phyloP scores from a whole-genome alignment of 306 rosid genomes.

The Inga oerstediana region DNA sequence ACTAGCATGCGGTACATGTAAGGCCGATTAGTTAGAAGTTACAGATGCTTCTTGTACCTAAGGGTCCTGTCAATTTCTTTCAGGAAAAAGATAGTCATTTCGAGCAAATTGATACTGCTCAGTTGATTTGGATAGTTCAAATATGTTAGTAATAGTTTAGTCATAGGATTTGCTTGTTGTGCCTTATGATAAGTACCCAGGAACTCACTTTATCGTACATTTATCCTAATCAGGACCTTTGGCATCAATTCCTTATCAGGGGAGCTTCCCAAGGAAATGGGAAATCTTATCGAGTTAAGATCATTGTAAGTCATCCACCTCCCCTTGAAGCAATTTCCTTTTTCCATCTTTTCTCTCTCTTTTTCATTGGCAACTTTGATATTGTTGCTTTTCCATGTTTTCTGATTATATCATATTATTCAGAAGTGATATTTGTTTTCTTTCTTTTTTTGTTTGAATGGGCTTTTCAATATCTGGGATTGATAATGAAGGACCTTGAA shows the following conservation, averaged over 20 bases:
- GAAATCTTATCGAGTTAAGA: constrained; percentile 51
- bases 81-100: background rate
- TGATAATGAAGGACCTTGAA: background rate
- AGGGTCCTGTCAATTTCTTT: background rate
- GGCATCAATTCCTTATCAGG: constrained; percentile 75
- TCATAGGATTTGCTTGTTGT: background rate
- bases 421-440: background rate
- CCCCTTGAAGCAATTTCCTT: background rate
- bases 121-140: background rate
- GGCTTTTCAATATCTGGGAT: background rate
- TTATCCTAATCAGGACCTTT: constrained; percentile 44
- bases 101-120: background rate
- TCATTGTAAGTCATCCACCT: constrained; percentile 50
- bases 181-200: background rate
- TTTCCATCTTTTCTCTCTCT: background rate
- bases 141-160: background rate
- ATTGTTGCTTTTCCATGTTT: background rate
- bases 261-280: constrained; percentile 73
- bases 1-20: constrained; percentile 69
- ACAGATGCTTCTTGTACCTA: background rate
- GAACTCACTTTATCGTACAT: constrained; percentile 1
- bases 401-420: background rate
- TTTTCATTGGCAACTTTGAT: background rate
- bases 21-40: constrained; percentile 30
- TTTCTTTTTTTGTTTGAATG: background rate